Evolutionary conservation across 805 yeast genomes (phyloP).

Genomic region (Starmera quercuum): DNA sequence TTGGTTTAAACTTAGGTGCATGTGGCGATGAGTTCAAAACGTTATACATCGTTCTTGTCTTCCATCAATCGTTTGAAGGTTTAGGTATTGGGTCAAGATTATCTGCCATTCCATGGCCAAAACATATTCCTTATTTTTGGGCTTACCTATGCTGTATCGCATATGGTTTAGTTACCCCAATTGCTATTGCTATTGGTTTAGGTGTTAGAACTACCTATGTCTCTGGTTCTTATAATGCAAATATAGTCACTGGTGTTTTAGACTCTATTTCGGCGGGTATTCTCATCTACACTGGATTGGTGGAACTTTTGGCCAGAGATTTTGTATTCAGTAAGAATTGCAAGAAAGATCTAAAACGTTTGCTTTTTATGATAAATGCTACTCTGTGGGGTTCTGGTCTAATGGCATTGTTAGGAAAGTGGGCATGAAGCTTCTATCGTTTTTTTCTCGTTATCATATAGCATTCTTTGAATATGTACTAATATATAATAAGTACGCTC

Average conservation of each 20-base stretch:
- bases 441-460: too few relatives aligned
- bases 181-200: conserved; percentile 66
- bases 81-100: conserved; percentile 70
- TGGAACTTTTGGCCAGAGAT: conserved; percentile 70
- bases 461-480: too few relatives aligned
- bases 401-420: conserved; percentile 70
- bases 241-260: conserved; percentile 53
- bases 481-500: too few relatives aligned
- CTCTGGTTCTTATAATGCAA: conserved; percentile 44
- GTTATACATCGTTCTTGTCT: conserved; percentile 55
- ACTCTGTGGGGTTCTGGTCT: conserved; percentile 54
- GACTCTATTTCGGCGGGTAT: conserved; percentile 71
- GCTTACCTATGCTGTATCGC: conserved; percentile 45
- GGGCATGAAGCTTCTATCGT: too few relatives aligned
- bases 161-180: conserved; percentile 58
- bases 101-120: conserved; percentile 52
- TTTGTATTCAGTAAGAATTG: conserved; percentile 41
- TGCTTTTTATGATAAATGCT: conserved; percentile 31
- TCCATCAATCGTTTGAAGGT: conserved; percentile 78
- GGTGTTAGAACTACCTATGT: conserved; percentile 57
- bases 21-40: conserved; percentile 58
- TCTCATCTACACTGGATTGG: conserved; percentile 63
- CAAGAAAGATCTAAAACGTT: conserved; percentile 32
- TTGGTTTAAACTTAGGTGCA: conserved; percentile 62
- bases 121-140: conserved; percentile 29